These are phyloP conservation scores for Rubus idaeus DNA, from an alignment of 306 rosid genomes.

Conservation along the genomic window DNA sequence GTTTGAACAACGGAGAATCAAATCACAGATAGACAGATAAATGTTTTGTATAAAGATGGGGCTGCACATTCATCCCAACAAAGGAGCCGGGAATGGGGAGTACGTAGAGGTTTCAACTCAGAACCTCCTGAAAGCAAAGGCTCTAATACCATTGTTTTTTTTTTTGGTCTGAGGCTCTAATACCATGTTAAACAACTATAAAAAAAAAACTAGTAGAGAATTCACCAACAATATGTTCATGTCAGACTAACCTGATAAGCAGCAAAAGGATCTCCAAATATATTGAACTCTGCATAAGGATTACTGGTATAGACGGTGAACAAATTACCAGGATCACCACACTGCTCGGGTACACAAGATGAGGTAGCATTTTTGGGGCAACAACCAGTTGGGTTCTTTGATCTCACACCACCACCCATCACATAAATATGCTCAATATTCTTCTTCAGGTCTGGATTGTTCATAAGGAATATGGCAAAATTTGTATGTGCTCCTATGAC, in stretches of 20 bases:
- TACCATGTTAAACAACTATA: not conserved
- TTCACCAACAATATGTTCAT: not conserved
- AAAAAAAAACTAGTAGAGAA: not conserved
- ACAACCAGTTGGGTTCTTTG: constrained; percentile 85
- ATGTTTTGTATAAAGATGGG: not conserved
- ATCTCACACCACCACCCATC: constrained; percentile 92
- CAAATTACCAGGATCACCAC: constrained; percentile 82
- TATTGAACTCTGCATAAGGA: constrained; percentile 87
- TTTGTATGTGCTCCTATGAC: constrained; percentile 77
- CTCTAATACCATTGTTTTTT: not conserved
- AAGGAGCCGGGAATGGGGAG: not conserved
- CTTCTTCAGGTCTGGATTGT: constrained; percentile 71
- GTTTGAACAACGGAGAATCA: no score
- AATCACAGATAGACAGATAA: not conserved
- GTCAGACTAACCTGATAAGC: constrained; percentile 71
- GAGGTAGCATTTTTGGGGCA: constrained; percentile 67
- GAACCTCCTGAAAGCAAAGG: not conserved
- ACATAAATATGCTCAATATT: constrained; percentile 75
- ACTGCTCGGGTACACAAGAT: constrained; percentile 66
- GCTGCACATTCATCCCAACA: not conserved
- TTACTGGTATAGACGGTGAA: constrained; percentile 66
- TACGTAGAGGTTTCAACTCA: not conserved
- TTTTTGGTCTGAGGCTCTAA: no score
- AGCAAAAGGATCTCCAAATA: constrained; percentile 92
- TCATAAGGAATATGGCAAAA: constrained; percentile 81